phyloP scores from a whole-genome alignment of 2,329 filamentous ascomycete genomes.

The Xylaria sp. region DNA sequence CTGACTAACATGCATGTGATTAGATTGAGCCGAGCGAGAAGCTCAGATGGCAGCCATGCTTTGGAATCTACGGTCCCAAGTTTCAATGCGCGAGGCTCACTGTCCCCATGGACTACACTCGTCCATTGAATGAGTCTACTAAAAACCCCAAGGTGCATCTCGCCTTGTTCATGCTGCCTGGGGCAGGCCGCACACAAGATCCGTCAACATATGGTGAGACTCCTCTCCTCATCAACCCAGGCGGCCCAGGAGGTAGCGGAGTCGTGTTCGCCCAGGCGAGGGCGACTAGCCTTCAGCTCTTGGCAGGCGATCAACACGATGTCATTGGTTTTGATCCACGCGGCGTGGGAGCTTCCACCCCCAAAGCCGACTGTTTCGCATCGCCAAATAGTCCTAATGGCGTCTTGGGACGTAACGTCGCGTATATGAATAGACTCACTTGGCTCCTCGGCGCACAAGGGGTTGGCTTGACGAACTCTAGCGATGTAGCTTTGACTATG shows the following conservation, averaged over 20 bases:
- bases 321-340: conserved; percentile 62
- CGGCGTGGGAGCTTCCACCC: conserved; percentile 55
- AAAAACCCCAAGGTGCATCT: conserved; percentile 53
- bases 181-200: conserved; percentile 47
- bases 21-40: conserved; percentile 59
- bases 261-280: conserved; percentile 45
- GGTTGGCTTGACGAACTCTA: conserved; percentile 53
- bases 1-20: conserved; percentile 13
- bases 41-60: conserved; percentile 59
- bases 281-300: conserved; percentile 50
- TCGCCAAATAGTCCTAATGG: conserved; percentile 39
- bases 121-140: conserved; percentile 52
- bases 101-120: conserved; percentile 60
- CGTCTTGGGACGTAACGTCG: conserved; percentile 45
- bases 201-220: conserved; percentile 51
- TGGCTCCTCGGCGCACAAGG: conserved; percentile 50
- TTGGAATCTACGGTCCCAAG: conserved; percentile 41
- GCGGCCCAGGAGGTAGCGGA: conserved; percentile 60
- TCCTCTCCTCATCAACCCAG: conserved; percentile 59
- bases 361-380: conserved; percentile 55
- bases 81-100: conserved; percentile 58
- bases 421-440: conserved; percentile 49
- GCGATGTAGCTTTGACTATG: conserved; percentile 48
- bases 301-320: conserved; percentile 56
- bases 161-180: conserved; percentile 52